These are phyloP conservation scores for Fusarium floridanum DNA, from an alignment of 2,329 filamentous ascomycete species.

Conservation along the genomic window DNA sequence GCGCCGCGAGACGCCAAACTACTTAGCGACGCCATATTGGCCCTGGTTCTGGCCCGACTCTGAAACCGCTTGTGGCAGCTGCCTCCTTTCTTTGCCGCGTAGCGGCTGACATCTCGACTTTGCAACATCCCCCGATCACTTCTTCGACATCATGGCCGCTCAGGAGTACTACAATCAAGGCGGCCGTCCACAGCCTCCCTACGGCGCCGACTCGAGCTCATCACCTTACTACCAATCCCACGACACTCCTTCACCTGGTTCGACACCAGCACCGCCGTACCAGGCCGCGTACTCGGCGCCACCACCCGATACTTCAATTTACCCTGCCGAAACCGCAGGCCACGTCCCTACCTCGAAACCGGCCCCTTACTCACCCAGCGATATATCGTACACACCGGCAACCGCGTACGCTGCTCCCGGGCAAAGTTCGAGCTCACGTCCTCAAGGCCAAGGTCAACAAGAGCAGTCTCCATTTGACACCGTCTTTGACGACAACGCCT, in stretches of 20 bases:
- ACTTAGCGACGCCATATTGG: conserved; percentile 14
- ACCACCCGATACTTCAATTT: conserved; percentile 36
- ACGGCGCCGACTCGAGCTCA: conserved; percentile 53
- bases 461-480: conserved; percentile 71
- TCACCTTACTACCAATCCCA: conserved; percentile 56
- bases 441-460: conserved; percentile 47
- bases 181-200: conserved; percentile 57
- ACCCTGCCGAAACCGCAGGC: conserved; percentile 33
- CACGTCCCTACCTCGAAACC: conserved; percentile 36
- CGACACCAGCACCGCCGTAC: conserved; percentile 56
- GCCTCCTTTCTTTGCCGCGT: conserved; percentile 41
- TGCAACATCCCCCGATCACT: conserved; percentile 23
- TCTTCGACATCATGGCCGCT: conserved; percentile 64
- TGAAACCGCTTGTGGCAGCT: conserved; percentile 29
- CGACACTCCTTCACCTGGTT: conserved; percentile 57
- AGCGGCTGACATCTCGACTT: conserved; percentile 29
- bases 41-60: conserved; percentile 3
- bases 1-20: conserved; percentile 10
- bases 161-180: conserved; percentile 72
- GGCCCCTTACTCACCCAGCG: conserved; percentile 40
- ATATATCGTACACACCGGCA: conserved; percentile 36
- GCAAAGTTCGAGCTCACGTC: conserved; percentile 37
- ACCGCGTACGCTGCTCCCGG: conserved; percentile 44
- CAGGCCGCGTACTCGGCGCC: conserved; percentile 42
- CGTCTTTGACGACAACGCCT: conserved; percentile 76